Conservation (phyloP, 2,329 filamentous ascomycete species). For the Ceratocystis variospora region DNA sequence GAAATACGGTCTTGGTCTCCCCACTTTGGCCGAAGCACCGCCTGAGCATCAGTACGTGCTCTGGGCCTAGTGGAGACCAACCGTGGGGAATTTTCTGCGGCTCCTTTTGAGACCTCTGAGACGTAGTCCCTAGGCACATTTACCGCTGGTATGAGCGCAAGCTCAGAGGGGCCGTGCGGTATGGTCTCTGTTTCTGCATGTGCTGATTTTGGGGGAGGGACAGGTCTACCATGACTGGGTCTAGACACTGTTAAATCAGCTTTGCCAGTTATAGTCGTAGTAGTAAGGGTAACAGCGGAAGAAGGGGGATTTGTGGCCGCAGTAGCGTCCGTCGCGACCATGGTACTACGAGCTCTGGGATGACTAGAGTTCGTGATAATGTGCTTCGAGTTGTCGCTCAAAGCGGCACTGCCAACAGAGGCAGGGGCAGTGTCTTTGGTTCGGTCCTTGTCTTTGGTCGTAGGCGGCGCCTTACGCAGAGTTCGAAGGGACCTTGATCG, state of each 20-base stretch:
- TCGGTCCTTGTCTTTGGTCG: background rate
- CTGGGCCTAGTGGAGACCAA: background rate
- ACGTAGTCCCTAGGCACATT: background rate
- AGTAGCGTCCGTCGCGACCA: constrained; percentile 1
- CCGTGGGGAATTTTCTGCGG: background rate
- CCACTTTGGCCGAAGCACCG: constrained; percentile 3
- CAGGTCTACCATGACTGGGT: background rate
- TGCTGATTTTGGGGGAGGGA: background rate
- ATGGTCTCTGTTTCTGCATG: constrained; percentile 16
- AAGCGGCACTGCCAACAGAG: background rate
- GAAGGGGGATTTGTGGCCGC: background rate
- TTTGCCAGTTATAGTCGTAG: background rate
- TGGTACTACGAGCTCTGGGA: background rate
- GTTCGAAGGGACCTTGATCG: constrained; percentile 16
- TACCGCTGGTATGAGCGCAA: background rate
- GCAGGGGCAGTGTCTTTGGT: background rate
- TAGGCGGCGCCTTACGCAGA: constrained; percentile 10
- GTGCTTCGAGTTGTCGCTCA: background rate
- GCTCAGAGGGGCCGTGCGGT: constrained; percentile 15
- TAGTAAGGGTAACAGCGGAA: background rate
- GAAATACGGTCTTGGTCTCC: background rate
- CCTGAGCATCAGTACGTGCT: constrained; percentile 5
- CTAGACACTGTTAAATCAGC: background rate
- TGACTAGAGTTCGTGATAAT: background rate
- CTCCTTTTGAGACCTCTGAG: background rate